phyloP scores from a whole-genome alignment of 805 yeast genomes.

The Hemisphaericaspora nanyangensis region DNA sequence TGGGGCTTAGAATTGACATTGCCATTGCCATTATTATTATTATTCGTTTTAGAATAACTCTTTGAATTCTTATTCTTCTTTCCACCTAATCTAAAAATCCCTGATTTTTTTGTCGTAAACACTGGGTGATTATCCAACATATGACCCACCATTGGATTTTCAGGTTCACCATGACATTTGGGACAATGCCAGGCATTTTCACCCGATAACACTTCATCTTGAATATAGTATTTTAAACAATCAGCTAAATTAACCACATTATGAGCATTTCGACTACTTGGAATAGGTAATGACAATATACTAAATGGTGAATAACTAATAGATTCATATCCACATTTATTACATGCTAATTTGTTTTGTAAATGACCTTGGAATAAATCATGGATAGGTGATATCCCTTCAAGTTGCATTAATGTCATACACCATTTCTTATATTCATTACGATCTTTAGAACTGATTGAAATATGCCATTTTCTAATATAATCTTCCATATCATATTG shows the following conservation, averaged over 20 bases:
- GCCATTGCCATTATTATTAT: slow-evolving; percentile 1
- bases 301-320: slow-evolving; percentile 60
- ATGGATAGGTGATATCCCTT: slow-evolving; percentile 66
- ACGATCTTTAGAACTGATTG: slow-evolving; percentile 27
- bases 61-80: slow-evolving; percentile 26
- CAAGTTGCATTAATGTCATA: slow-evolving; percentile 43
- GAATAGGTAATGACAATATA: slow-evolving; percentile 61
- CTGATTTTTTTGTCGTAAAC: slow-evolving; percentile 30
- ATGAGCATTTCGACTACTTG: slow-evolving; percentile 24
- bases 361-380: slow-evolving; percentile 70
- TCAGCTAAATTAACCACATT: slow-evolving; percentile 49
- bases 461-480: slow-evolving; percentile 28
- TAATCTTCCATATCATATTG: slow-evolving; percentile 21
- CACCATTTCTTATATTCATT: slow-evolving; percentile 64
- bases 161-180: slow-evolving; percentile 41
- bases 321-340: slow-evolving; percentile 59
- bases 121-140: slow-evolving; percentile 34
- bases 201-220: slow-evolving; percentile 62
- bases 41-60: slow-evolving; percentile 4
- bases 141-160: slow-evolving; percentile 1
- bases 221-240: slow-evolving; percentile 57
- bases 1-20: slow-evolving; percentile 6
- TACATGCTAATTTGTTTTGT: slow-evolving; percentile 60
- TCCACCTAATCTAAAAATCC: slow-evolving; percentile 30
- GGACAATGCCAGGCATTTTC: slow-evolving; percentile 88